phyloP scores from a whole-genome alignment of 2,329 filamentous ascomycete species.

The Cladobotryum protrusum region DNA sequence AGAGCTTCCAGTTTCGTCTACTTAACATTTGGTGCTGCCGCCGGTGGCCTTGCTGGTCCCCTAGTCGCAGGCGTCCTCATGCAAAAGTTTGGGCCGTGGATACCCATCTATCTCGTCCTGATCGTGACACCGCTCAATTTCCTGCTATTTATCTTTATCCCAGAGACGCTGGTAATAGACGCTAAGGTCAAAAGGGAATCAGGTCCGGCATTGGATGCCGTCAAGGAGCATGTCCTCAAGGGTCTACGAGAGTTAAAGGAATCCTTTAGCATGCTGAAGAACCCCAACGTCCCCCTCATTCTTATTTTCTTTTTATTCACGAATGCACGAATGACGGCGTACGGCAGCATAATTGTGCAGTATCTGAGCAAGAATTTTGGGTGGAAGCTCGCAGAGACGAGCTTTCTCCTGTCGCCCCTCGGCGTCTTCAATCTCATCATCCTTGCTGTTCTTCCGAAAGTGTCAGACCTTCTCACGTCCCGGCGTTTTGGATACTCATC shows the following conservation, averaged over 20 bases:
- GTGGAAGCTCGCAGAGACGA: constrained; percentile 37
- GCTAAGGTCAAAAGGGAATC: constrained; percentile 15
- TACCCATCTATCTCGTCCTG: constrained; percentile 32
- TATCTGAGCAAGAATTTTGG: constrained; percentile 39
- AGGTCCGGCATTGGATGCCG: constrained; percentile 11
- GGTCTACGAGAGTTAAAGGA: constrained; percentile 26
- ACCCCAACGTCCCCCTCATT: constrained; percentile 31
- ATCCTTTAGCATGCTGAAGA: constrained; percentile 30
- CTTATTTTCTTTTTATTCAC: constrained; percentile 34
- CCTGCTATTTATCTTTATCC: constrained; percentile 29
- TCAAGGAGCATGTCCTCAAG: constrained; percentile 24
- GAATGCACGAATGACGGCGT: constrained; percentile 29
- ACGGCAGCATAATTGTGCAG: constrained; percentile 32
- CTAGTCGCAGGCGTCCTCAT: constrained; percentile 33
- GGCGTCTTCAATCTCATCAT: constrained; percentile 34
- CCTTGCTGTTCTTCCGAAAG: constrained; percentile 29
- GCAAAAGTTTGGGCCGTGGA: constrained; percentile 33
- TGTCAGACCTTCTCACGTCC: constrained; percentile 27
- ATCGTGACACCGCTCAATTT: constrained; percentile 27
- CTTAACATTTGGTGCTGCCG: constrained; percentile 34
- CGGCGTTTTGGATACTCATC: constrained; percentile 27
- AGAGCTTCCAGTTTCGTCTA: constrained; percentile 38
- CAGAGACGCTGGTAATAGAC: constrained; percentile 31
- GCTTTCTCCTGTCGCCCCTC: constrained; percentile 35
- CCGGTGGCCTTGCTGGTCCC: constrained; percentile 35